Percentiles rank a stretch among this genome's conserved stretches.
phyloP scores from a whole-genome alignment of 2,329 filamentous ascomycete species.

The Xylariaceae sp. region DNA sequence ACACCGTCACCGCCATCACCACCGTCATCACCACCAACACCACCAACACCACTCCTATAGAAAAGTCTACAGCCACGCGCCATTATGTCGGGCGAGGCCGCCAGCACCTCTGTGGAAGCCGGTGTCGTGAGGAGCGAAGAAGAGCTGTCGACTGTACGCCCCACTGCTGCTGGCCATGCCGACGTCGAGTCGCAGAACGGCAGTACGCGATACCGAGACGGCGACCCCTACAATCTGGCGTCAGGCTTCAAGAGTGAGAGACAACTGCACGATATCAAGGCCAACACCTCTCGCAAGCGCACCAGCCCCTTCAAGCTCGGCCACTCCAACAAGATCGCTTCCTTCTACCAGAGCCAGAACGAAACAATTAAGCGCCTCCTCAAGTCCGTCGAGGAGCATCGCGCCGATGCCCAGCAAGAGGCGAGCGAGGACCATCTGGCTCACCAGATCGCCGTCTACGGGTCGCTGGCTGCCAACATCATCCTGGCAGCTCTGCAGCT shows the following conservation, averaged over 20 bases:
- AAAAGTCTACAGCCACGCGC: too few species aligned
- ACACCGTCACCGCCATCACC: too few species aligned
- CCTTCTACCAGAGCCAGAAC: slow-evolving; percentile 89
- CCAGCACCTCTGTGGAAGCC: slow-evolving; percentile 45
- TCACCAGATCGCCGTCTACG: slow-evolving; percentile 62
- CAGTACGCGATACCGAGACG: slow-evolving; percentile 46
- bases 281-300: slow-evolving; percentile 77
- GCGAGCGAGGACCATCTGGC: slow-evolving; percentile 77
- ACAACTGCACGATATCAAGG: slow-evolving; percentile 73
- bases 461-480: slow-evolving; percentile 75
- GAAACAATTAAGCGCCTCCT: slow-evolving; percentile 88
- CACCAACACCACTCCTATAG: too few species aligned
- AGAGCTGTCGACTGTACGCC: too few species aligned
- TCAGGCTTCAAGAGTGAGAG: slow-evolving; percentile 70
- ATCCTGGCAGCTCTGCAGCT: slow-evolving; percentile 76
- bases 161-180: slow-evolving; percentile 41
- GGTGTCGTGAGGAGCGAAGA: too few species aligned
- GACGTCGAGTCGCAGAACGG: slow-evolving; percentile 44
- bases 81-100: slow-evolving; percentile 35
- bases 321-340: slow-evolving; percentile 57
- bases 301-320: slow-evolving; percentile 31
- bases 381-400: slow-evolving; percentile 89
- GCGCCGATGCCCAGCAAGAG: slow-evolving; percentile 74
- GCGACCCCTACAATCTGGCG: slow-evolving; percentile 79
- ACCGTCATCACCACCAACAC: too few species aligned